phyloP scores from a whole-genome alignment of 768 basidiomycete genomes.

The Kwoniella sp. region DNA sequence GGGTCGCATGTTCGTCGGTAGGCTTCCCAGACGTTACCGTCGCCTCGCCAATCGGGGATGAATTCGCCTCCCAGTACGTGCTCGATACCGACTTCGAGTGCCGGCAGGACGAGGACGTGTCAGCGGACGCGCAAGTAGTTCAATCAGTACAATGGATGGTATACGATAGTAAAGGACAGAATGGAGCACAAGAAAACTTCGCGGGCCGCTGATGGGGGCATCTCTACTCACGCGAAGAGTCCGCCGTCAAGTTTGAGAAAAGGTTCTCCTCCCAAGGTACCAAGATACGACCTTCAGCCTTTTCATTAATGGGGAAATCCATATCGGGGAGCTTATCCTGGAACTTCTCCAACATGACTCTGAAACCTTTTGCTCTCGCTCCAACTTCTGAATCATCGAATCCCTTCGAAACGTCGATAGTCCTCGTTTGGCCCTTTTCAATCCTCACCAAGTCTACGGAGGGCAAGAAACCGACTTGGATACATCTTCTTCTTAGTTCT shows the following conservation, averaged over 20 bases:
- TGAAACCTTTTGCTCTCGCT: conserved; percentile 76
- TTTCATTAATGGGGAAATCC: conserved; percentile 90
- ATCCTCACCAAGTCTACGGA: conserved; percentile 87
- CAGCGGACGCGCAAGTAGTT: no score
- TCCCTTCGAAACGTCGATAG: conserved; percentile 65
- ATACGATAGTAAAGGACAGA: background rate
- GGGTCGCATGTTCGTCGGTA: conserved; percentile 90
- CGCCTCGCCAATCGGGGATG: conserved; percentile 77
- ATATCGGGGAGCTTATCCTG: conserved; percentile 78
- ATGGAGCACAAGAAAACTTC: background rate
- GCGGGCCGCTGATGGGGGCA: no score
- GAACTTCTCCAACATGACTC: conserved; percentile 73
- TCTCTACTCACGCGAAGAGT: conserved; percentile 54
- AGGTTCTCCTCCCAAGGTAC: conserved; percentile 86
- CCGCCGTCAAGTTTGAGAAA: conserved; percentile 70
- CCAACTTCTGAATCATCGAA: conserved; percentile 70
- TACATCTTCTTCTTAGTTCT: conserved; percentile 67
- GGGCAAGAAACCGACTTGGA: conserved; percentile 73
- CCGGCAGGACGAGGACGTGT: conserved; percentile 1
- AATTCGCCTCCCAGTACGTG: conserved; percentile 67
- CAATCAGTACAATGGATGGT: no score
- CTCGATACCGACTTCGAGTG: conserved; percentile 60
- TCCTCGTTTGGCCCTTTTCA: conserved; percentile 64
- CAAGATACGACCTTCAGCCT: conserved; percentile 88
- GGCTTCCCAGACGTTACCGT: conserved; percentile 87